These are phyloP conservation scores for Picea abies DNA, from an alignment of 83 land plant species.

Conservation along the genomic window DNA sequence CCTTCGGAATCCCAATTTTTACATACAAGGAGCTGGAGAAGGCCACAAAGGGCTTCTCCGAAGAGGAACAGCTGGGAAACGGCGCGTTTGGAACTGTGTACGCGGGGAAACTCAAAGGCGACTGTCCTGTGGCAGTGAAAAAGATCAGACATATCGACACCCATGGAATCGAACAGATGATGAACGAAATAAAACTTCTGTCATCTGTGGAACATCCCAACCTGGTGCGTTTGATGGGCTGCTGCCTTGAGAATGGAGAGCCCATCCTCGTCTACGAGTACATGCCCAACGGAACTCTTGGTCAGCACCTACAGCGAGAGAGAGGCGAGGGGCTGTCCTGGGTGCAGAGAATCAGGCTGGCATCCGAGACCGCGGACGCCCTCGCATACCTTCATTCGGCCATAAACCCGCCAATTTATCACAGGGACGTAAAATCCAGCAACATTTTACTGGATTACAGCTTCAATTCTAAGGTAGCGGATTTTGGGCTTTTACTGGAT, in stretches of 20 bases:
- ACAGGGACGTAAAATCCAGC: constrained; percentile 81
- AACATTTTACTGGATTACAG: constrained; percentile 71
- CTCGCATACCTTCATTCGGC: constrained; percentile 71
- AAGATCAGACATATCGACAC: constrained; percentile 48
- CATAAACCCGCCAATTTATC: constrained; percentile 72
- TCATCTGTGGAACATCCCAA: constrained; percentile 82
- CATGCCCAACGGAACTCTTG: constrained; percentile 79
- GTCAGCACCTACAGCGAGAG: constrained; percentile 73
- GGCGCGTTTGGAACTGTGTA: constrained; percentile 85
- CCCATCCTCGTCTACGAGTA: constrained; percentile 80
- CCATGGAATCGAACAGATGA: constrained; percentile 61
- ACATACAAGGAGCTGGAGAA: constrained; percentile 65
- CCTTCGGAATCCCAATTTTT: constrained; percentile 42
- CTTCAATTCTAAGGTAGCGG: constrained; percentile 74
- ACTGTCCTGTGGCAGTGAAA: constrained; percentile 67
- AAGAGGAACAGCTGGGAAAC: constrained; percentile 55
- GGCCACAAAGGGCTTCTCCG: constrained; percentile 75
- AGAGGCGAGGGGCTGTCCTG: constrained; percentile 62
- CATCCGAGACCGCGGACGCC: constrained; percentile 74
- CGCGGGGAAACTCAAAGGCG: constrained; percentile 60
- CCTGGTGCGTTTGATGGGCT: constrained; percentile 78
- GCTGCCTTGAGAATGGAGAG: constrained; percentile 73
- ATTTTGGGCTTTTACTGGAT: constrained; percentile 90
- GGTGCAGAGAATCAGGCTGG: constrained; percentile 58
- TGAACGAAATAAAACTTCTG: constrained; percentile 77